Conservation (phyloP, 169 alveolate genomes). For the Babesia bigemina region DNA sequence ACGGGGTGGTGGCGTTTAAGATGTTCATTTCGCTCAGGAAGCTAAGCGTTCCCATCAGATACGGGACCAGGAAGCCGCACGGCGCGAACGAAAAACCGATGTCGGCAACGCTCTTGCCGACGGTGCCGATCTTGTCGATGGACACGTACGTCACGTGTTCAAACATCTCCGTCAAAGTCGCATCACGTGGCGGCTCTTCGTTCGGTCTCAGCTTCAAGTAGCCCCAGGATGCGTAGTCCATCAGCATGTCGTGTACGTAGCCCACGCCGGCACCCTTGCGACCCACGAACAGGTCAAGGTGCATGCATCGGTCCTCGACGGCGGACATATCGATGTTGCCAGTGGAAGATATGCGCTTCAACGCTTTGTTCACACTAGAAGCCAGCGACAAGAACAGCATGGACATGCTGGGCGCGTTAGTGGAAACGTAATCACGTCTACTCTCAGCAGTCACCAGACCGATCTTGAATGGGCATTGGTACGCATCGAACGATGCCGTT, state of each 20-base stretch:
- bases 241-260: slow-evolving; percentile 14
- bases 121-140: neutral
- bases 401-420: slow-evolving; percentile 15
- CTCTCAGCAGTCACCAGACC: slow-evolving; percentile 14
- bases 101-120: slow-evolving; percentile 17
- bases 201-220: neutral
- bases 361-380: neutral
- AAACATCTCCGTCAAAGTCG: neutral
- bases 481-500: slow-evolving; percentile 4
- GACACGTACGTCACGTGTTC: neutral
- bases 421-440: neutral
- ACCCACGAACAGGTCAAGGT: slow-evolving; percentile 20
- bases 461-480: slow-evolving; percentile 21
- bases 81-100: slow-evolving; percentile 77
- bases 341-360: neutral
- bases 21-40: slow-evolving; percentile 69
- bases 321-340: neutral
- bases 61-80: slow-evolving; percentile 75
- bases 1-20: slow-evolving; percentile 65
- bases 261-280: neutral
- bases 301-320: slow-evolving; percentile 1
- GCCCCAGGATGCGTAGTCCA: slow-evolving; percentile 14
- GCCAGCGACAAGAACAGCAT: slow-evolving; percentile 4
- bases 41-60: slow-evolving; percentile 72
- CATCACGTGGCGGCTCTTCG: neutral